Evolutionary conservation across 495 filamentous ascomycete species (phyloP).

Genomic region (Aspergillus bridgeri): DNA sequence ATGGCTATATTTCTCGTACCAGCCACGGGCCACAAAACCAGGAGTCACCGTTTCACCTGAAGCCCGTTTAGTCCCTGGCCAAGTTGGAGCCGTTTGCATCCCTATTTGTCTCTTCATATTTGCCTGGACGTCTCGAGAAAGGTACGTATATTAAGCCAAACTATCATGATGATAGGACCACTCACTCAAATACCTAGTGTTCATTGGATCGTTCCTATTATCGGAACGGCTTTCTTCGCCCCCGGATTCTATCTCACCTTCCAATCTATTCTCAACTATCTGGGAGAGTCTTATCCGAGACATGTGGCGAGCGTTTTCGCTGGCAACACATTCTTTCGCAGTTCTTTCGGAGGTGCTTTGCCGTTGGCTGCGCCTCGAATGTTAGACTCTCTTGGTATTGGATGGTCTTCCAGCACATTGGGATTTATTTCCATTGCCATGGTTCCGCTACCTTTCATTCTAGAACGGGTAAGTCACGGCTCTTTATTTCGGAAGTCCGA

Average conservation of each 20-base stretch:
- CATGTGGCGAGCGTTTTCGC: constrained; percentile 50
- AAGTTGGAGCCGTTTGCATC: constrained; percentile 41
- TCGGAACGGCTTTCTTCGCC: constrained; percentile 50
- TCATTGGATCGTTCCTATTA: constrained; percentile 61
- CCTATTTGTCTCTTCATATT: constrained; percentile 59
- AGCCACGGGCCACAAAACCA: too few species aligned
- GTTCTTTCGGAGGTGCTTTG: constrained; percentile 46
- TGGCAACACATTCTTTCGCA: constrained; percentile 48
- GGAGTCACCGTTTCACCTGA: too few species aligned
- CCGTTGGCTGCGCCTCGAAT: constrained; percentile 43
- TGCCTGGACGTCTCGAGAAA: constrained; percentile 49
- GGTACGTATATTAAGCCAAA: too few species aligned
- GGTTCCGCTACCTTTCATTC: constrained; percentile 36
- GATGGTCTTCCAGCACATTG: constrained; percentile 58
- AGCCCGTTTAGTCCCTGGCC: too few species aligned
- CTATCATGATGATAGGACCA: too few species aligned
- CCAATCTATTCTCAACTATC: constrained; percentile 45
- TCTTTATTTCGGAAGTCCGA: too few species aligned
- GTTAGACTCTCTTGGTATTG: constrained; percentile 60
- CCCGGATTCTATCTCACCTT: constrained; percentile 56
- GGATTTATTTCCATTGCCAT: constrained; percentile 49
- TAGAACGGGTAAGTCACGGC: too few species aligned
- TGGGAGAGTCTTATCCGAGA: constrained; percentile 39
- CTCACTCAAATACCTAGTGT: too few species aligned
- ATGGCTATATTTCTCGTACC: constrained; percentile 44